These are phyloP conservation scores for Xerocomellus chrysenteron DNA, from an alignment of 768 basidiomycete genomes.

Conservation along the genomic window DNA sequence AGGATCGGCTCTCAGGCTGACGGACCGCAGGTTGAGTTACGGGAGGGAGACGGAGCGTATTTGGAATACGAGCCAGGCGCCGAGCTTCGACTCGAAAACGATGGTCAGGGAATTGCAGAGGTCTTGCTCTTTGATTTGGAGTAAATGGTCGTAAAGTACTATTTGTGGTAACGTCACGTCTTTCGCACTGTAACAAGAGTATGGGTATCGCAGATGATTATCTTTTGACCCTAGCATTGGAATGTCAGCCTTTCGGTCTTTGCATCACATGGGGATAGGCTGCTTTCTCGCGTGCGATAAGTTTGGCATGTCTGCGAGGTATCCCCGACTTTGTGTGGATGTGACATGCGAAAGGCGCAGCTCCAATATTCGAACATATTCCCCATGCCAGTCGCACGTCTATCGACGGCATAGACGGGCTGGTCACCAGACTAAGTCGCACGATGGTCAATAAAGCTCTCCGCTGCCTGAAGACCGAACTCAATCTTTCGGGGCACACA, in stretches of 20 bases:
- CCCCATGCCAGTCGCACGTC: not conserved
- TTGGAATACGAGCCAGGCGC: constrained; percentile 43
- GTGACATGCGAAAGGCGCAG: not conserved
- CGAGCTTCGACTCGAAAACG: constrained; percentile 53
- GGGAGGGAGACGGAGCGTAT: constrained; percentile 90
- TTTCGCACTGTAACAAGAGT: constrained; percentile 1
- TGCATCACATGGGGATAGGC: not conserved
- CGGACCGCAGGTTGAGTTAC: constrained; percentile 50
- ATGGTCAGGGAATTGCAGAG: constrained; percentile 66
- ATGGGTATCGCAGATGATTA: constrained; percentile 1
- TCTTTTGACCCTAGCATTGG: constrained; percentile 5
- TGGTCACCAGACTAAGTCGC: too few relatives aligned
- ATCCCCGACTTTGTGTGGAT: not conserved
- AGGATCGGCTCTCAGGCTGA: constrained; percentile 45
- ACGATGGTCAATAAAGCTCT: not conserved
- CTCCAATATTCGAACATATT: not conserved
- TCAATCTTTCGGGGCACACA: not conserved
- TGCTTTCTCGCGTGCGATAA: not conserved
- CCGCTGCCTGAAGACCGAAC: not conserved
- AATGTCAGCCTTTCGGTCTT: not conserved
- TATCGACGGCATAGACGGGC: too few relatives aligned
- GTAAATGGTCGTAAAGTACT: constrained; percentile 16
- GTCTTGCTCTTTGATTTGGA: constrained; percentile 80
- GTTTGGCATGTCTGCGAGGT: not conserved
- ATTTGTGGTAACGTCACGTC: not conserved